A percentile compares a stretch with the other conserved stretches of the same genome.
Conservation (phyloP, 495 filamentous ascomycete genomes). For the Lophium mytilinum region DNA sequence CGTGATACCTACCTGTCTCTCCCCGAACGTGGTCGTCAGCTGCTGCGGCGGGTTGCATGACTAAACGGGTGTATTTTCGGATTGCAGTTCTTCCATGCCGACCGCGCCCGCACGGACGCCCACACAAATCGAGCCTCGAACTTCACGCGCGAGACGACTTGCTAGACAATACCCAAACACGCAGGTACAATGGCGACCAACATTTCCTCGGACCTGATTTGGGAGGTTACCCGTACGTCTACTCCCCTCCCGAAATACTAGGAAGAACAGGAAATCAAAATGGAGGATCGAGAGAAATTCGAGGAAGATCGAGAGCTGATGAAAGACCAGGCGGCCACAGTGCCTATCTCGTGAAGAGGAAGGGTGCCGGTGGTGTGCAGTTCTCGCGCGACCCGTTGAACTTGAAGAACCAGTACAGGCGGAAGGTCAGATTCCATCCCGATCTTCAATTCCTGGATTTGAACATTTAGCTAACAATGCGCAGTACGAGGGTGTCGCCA, state of each 20-base stretch:
- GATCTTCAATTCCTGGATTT: background rate
- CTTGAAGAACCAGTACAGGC: conserved; percentile 76
- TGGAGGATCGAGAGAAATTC: background rate
- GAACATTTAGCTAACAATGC: conserved; percentile 6
- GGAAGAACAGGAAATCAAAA: background rate
- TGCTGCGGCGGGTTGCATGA: background rate
- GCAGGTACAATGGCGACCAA: conserved; percentile 32
- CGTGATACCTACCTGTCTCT: too few species aligned
- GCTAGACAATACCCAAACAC: background rate
- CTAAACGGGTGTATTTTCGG: background rate
- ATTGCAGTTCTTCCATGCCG: background rate
- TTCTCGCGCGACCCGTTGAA: conserved; percentile 94
- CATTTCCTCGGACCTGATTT: conserved; percentile 82
- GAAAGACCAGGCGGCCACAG: conserved; percentile 59
- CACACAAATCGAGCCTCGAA: background rate
- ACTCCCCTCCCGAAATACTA: background rate
- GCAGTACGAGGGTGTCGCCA: conserved; percentile 76
- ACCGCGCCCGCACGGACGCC: background rate
- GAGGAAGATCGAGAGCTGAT: conserved; percentile 1
- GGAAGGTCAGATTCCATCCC: conserved; percentile 58
- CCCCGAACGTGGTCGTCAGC: conserved; percentile 1
- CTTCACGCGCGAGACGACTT: background rate
- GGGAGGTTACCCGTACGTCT: conserved; percentile 78
- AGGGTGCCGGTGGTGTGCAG: conserved; percentile 60
- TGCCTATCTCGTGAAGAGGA: conserved; percentile 84